Evolutionary conservation across 371 early-diverging fungal species (phyloP).

Genomic region (Syncephalastrum contaminatum): DNA sequence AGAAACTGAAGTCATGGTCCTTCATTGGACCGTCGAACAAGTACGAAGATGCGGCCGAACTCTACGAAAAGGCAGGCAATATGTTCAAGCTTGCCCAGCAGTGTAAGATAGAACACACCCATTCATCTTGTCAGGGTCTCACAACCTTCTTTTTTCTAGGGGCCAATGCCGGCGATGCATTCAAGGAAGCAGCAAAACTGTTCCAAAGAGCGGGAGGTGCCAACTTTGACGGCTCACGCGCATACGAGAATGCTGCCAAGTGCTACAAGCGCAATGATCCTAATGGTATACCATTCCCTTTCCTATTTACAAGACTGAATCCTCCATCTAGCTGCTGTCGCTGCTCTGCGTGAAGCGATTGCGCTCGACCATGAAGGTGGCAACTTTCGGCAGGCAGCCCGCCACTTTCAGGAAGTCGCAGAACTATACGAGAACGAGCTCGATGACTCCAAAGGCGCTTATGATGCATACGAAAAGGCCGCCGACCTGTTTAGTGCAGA

Average conservation of each 20-base stretch:
- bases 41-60: conserved; percentile 91
- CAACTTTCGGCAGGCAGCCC: conserved; percentile 90
- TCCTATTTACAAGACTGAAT: neutral
- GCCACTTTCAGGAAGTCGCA: conserved; percentile 91
- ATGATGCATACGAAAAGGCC: conserved; percentile 84
- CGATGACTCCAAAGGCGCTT: conserved; percentile 73
- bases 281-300: conserved; percentile 42
- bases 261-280: conserved; percentile 82
- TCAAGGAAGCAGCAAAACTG: conserved; percentile 73
- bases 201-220: conserved; percentile 67
- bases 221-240: conserved; percentile 52
- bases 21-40: conserved; percentile 75
- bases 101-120: conserved; percentile 54
- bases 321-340: conserved; percentile 67
- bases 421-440: conserved; percentile 88
- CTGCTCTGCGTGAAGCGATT: conserved; percentile 74
- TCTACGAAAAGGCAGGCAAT: conserved; percentile 89
- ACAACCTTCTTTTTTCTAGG: conserved; percentile 41
- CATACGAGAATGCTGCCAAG: conserved; percentile 86
- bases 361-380: conserved; percentile 80
- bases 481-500: conserved; percentile 92
- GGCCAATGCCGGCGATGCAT: conserved; percentile 93
- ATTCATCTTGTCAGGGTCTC: neutral
- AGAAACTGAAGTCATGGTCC: conserved; percentile 74
- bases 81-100: conserved; percentile 87